Evolutionary conservation across 2,329 filamentous ascomycete species (phyloP), one percentile per base, ranked within the genome.

Genomic region (Arachnopeziza araneosa): DNA sequence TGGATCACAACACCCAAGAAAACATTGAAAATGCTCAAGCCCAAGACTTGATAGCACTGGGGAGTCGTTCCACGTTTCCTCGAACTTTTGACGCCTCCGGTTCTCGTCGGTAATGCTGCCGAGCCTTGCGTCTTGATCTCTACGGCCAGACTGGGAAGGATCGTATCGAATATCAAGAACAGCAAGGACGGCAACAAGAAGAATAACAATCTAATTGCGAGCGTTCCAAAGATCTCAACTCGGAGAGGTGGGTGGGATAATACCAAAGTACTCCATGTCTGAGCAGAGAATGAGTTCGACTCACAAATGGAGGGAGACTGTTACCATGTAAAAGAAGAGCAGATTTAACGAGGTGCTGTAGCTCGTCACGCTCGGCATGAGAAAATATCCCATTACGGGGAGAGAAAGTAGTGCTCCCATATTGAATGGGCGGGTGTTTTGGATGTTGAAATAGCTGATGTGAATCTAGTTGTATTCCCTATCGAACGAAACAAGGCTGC

Each of bases 291-390:
- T 57, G 36, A 57, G n/a, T 24, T 44, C 7, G 36, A 44, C 50
- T 50, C 12, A 23, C 8, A 21, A 1, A 21, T 32, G 24, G 21
- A 5, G 14, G 9, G 24, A 5, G 1, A 12, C 2, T 24, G 91
- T 96, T 68, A 90, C 93, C 77, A 96, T 83, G 73, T 92, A 93
- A 75, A 96, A 95, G 78, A 96, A 93, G 63, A 96, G 77, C 24
- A 96, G 77, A 73, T 95, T 96, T 64, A 96, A 79, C 1, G 87
- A 92, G 1, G 91, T 93, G 50, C 79, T 87, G 77, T 88, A 92
- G 7, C 89, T 88, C 7, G 84, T 82, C 60, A 85, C 72, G 53
- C 81, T 78, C 1, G 84, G 83, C 22, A 84, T 80, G 54, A 86
- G 77, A 67, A 89, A 79, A 63, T 87, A 89, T 26, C 87, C 89